Conservation (phyloP, 139 green algal species). For the Yamagishiella unicocca region DNA sequence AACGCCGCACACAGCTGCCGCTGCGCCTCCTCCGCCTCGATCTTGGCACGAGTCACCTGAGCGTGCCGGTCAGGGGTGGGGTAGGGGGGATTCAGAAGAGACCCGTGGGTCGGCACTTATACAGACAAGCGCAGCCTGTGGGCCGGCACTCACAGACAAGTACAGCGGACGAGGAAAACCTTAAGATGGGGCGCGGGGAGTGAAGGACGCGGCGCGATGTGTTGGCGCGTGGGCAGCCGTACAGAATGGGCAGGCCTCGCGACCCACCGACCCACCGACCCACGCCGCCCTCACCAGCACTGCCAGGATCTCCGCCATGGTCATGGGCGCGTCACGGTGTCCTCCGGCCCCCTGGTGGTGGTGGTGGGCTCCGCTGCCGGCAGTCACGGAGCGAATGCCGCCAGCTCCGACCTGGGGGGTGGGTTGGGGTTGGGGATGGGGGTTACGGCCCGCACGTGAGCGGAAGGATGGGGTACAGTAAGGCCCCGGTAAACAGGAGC, state of each 20-base stretch:
- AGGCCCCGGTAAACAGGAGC: no score
- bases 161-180: no score
- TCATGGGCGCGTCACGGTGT: constrained; percentile 70
- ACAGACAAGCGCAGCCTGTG: no score
- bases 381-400: constrained; percentile 72
- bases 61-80: no score
- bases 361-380: background rate
- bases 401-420: constrained; percentile 72
- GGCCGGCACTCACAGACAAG: no score
- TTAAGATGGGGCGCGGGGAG: no score
- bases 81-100: background rate
- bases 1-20: constrained; percentile 80
- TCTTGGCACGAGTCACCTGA: constrained; percentile 71
- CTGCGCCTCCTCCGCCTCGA: constrained; percentile 92
- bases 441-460: no score
- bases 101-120: no score
- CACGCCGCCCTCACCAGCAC: constrained; percentile 54
- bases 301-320: constrained; percentile 89
- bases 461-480: no score
- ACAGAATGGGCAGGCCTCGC: background rate
- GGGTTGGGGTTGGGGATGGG: no score
- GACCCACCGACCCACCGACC: no score
- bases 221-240: background rate
- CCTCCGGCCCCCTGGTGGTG: background rate
- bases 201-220: no score